Evolutionary conservation across 495 filamentous ascomycete species (phyloP), one percentile per base, ranked within the genome.

Genomic region (Penicillium coprophilum): DNA sequence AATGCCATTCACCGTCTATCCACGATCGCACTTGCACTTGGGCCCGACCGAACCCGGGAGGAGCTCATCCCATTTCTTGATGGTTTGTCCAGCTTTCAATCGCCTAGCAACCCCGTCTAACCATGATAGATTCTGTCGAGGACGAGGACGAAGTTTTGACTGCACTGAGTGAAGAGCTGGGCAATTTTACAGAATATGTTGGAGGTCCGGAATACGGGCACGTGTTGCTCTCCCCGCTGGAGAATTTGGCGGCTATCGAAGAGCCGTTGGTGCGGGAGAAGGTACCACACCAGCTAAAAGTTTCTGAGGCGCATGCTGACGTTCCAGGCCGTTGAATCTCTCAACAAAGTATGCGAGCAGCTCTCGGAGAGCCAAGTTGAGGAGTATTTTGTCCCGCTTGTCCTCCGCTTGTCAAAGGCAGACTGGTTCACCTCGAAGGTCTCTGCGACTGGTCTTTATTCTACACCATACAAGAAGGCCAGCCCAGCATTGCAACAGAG

Each of bases 341-440:
- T 98, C 56, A 97, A 97, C 84, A 98, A 97, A 78, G 97, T 98
- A 68, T 96, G 93, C 80, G 82, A 85, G 65, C 84, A 97, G 68
- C 82, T 98, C 34, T 94, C 90, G 31, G 80, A 90, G 62, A 81
- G 90, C 64, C 94, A 98, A 76, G 85, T 97, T 70, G 95, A 98
- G 79, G 89, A 97, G 66, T 87, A 88, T 70, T 97, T 96, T 77
- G 91, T 97, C 64, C 94, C 95, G 27, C 87, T 98, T 61, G 88
- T 89, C 50, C 83, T 96, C 64, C 89, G 94, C 61, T 87, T 98
- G 50, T 96, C 94, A 53, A 97, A 97, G 82, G 95, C 94, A 71
- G 94, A 98, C 78, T 98, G 94, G 94, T 98, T 98, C 69, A 98
- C 94, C 28, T 97, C 95, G 57, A 98, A 97, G 74, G 94, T 98